A percentile compares a stretch with the other conserved stretches of the same genome.
phyloP scores from a whole-genome alignment of 2,329 filamentous ascomycete genomes.

The Spiromastix sp. region DNA sequence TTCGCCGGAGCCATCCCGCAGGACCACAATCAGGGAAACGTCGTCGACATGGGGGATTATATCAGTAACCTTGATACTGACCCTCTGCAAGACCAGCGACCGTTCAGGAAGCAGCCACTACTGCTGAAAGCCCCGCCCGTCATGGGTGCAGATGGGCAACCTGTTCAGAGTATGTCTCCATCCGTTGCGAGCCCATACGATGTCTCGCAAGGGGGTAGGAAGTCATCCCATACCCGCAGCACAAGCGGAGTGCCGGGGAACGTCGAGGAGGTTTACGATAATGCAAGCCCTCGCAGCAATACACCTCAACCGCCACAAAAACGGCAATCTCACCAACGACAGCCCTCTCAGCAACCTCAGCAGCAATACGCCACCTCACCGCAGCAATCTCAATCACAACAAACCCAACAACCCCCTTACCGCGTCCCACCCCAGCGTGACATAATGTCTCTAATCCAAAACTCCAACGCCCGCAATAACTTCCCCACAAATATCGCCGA shows the following conservation, averaged over 20 bases:
- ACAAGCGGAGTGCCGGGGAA: slow-evolving; percentile 23
- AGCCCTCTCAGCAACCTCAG: slow-evolving; percentile 2
- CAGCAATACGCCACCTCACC: slow-evolving; percentile 4
- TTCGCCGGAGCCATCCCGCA: slow-evolving; percentile 65
- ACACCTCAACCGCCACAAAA: slow-evolving; percentile 9
- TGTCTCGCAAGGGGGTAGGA: slow-evolving; percentile 15
- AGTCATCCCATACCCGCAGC: slow-evolving; percentile 20
- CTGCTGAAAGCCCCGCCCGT: slow-evolving; percentile 36
- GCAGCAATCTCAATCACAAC: slow-evolving; percentile 6
- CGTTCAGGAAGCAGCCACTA: slow-evolving; percentile 37
- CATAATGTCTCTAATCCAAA: slow-evolving; percentile 40
- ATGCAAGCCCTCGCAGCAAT: slow-evolving; percentile 20
- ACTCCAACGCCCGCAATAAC: slow-evolving; percentile 34
- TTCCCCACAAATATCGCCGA: slow-evolving; percentile 29
- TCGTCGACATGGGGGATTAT: slow-evolving; percentile 53
- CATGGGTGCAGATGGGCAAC: slow-evolving; percentile 11
- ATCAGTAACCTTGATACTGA: slow-evolving; percentile 8
- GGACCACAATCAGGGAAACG: slow-evolving; percentile 45
- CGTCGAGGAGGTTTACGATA: slow-evolving; percentile 36
- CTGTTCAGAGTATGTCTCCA: slow-evolving; percentile 27
- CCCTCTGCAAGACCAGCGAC: slow-evolving; percentile 21
- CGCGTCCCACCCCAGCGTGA: slow-evolving; percentile 26
- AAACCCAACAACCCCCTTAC: slow-evolving; percentile 6
- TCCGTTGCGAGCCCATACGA: slow-evolving; percentile 23
- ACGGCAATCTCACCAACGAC: slow-evolving; percentile 1